Conservation (phyloP, 2,329 filamentous ascomycete species). For the Exophiala sp. region DNA sequence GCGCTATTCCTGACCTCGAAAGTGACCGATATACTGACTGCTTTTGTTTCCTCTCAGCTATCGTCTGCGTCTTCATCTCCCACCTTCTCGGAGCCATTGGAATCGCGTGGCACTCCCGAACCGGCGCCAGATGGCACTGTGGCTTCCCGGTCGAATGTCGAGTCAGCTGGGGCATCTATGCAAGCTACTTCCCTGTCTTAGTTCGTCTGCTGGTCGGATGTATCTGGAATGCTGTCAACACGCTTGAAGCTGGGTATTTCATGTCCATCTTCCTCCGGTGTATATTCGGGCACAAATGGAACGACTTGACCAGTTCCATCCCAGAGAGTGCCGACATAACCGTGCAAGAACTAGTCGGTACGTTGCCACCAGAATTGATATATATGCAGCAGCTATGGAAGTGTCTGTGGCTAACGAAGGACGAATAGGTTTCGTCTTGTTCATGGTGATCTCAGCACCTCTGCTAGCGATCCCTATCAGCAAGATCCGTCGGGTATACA, state of each 20-base stretch:
- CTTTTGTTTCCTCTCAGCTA: conserved; percentile 44
- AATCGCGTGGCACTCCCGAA: conserved; percentile 69
- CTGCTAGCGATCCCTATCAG: conserved; percentile 42
- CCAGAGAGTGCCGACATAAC: conserved; percentile 41
- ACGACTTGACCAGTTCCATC: conserved; percentile 41
- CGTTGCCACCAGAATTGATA: too few species aligned
- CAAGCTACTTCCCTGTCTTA: conserved; percentile 77
- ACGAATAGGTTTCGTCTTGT: conserved; percentile 37
- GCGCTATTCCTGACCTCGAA: too few species aligned
- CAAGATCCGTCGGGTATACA: conserved; percentile 40
- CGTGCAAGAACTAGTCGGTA: conserved; percentile 37
- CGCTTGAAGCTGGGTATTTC: conserved; percentile 44
- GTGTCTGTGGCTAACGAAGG: too few species aligned
- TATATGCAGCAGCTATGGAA: too few species aligned
- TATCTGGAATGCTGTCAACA: conserved; percentile 35
- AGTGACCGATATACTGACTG: not conserved
- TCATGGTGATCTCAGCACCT: conserved; percentile 40
- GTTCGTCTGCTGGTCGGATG: conserved; percentile 34
- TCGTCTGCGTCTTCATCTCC: conserved; percentile 78
- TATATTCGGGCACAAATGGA: conserved; percentile 40
- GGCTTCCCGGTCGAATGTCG: conserved; percentile 75
- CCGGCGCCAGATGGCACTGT: conserved; percentile 81
- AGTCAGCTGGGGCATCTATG: conserved; percentile 76
- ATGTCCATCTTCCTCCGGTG: conserved; percentile 43
- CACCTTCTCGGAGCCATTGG: conserved; percentile 56